phyloP scores from a whole-genome alignment of 257 asterid species.

The Haberlea rhodopensis region DNA sequence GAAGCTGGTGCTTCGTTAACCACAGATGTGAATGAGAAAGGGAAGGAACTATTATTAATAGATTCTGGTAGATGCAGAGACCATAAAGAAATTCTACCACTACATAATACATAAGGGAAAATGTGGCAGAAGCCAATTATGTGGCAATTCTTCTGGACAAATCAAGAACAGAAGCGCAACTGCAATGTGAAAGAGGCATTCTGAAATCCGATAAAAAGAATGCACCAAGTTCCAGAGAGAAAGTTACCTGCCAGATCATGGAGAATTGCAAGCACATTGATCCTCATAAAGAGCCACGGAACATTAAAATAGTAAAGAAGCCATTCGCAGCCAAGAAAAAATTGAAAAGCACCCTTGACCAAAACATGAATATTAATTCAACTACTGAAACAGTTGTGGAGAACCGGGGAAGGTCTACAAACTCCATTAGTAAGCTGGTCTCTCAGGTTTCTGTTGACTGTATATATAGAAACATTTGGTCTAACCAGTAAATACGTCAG shows the following conservation, averaged over 20 bases:
- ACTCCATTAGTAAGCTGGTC: slow-evolving; percentile 44
- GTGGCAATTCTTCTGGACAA: slow-evolving; percentile 21
- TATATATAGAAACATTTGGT: slow-evolving; percentile 18
- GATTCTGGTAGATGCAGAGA: slow-evolving; percentile 34
- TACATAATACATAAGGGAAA: slow-evolving; percentile 20
- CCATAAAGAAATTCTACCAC: slow-evolving; percentile 27
- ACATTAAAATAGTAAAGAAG: slow-evolving; percentile 33
- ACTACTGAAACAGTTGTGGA: slow-evolving; percentile 32
- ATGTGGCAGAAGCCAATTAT: slow-evolving; percentile 15
- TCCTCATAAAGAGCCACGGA: slow-evolving; percentile 32
- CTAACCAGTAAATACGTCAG: neutral
- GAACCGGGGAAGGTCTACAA: slow-evolving; percentile 32
- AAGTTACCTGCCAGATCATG: slow-evolving; percentile 22
- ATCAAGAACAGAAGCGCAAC: slow-evolving; percentile 30
- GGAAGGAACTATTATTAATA: slow-evolving; percentile 24
- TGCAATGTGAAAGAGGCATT: slow-evolving; percentile 20
- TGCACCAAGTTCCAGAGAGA: slow-evolving; percentile 19
- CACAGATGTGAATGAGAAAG: slow-evolving; percentile 30
- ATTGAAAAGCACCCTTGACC: slow-evolving; percentile 29
- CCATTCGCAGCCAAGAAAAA: slow-evolving; percentile 34
- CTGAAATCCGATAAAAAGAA: slow-evolving; percentile 31
- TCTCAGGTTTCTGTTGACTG: slow-evolving; percentile 15
- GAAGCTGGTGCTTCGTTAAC: slow-evolving; percentile 28
- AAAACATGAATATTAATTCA: slow-evolving; percentile 29
- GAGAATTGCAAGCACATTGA: slow-evolving; percentile 25